These are phyloP conservation scores for Flaveria brownii DNA, from an alignment of 129 eudicot genomes.

Conservation along the genomic window DNA sequence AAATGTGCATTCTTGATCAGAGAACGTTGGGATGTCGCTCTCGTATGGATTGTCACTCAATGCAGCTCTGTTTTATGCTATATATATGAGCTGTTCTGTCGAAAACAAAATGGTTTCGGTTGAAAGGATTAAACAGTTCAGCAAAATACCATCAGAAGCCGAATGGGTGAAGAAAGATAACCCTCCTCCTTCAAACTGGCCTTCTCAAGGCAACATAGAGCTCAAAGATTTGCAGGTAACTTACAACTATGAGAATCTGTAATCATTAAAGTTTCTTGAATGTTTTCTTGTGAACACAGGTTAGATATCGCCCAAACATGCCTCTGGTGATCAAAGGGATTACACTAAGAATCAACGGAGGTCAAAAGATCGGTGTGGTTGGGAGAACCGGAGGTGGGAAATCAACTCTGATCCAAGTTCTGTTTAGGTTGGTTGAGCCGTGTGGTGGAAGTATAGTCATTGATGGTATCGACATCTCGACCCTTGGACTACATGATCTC, in stretches of 20 bases:
- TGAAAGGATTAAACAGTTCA: constrained; percentile 81
- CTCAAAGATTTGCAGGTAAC: constrained; percentile 69
- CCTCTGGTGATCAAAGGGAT: constrained; percentile 76
- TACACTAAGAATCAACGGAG: constrained; percentile 62
- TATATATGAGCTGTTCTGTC: constrained; percentile 60
- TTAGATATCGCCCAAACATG: constrained; percentile 66
- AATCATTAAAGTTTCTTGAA: not conserved
- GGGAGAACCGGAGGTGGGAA: constrained; percentile 95
- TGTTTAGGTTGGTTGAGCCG: constrained; percentile 88
- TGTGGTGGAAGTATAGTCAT: constrained; percentile 60
- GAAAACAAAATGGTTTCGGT: constrained; percentile 87
- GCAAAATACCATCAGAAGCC: constrained; percentile 74
- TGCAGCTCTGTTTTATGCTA: constrained; percentile 43
- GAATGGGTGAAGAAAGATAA: constrained; percentile 58
- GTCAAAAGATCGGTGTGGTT: constrained; percentile 82
- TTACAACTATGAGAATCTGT: not conserved
- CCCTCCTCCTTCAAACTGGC: constrained; percentile 73
- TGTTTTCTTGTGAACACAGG: constrained; percentile 43
- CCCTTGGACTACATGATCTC: constrained; percentile 76
- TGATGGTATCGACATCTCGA: constrained; percentile 65
- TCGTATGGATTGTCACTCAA: constrained; percentile 86
- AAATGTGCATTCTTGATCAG: constrained; percentile 33
- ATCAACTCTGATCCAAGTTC: constrained; percentile 75
- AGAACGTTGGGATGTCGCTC: constrained; percentile 68
- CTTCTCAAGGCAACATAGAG: constrained; percentile 65